Conservation (phyloP, 2,329 filamentous ascomycete genomes). For the Bisporella sp. region DNA sequence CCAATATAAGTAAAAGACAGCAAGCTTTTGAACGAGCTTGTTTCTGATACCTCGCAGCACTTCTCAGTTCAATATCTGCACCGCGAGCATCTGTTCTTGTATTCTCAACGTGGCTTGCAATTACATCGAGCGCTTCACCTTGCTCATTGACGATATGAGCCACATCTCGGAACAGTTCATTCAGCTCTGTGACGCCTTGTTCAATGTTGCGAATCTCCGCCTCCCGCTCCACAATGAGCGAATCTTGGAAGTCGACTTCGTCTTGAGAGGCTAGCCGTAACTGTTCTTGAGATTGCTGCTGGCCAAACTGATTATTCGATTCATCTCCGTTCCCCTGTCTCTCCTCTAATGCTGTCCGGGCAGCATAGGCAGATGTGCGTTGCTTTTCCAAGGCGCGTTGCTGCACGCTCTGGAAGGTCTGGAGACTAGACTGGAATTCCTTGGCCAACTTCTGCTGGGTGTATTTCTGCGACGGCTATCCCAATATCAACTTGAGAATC, state of each 20-base stretch:
- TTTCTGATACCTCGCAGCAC: slow-evolving; percentile 88
- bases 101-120: slow-evolving; percentile 80
- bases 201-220: slow-evolving; percentile 97
- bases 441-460: slow-evolving; percentile 91
- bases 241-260: slow-evolving; percentile 96
- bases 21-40: slow-evolving; percentile 92
- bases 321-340: slow-evolving; percentile 33
- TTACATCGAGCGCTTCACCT: slow-evolving; percentile 79
- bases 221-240: slow-evolving; percentile 91
- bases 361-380: slow-evolving; percentile 75
- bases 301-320: slow-evolving; percentile 32
- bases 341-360: slow-evolving; percentile 70
- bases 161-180: slow-evolving; percentile 96
- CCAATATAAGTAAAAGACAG: slow-evolving; percentile 81
- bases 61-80: slow-evolving; percentile 77
- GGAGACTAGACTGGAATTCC: slow-evolving; percentile 82
- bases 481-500: slow-evolving; percentile 5
- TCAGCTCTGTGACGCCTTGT: slow-evolving; percentile 89
- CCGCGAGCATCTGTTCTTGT: slow-evolving; percentile 75
- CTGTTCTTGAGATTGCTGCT: slow-evolving; percentile 66
- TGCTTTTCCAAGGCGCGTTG: slow-evolving; percentile 87
- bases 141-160: slow-evolving; percentile 95
- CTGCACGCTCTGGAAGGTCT: slow-evolving; percentile 91
- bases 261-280: slow-evolving; percentile 80
- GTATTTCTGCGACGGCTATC: slow-evolving; percentile 87